Percentiles rank a stretch among this genome's conserved stretches.
phyloP scores from a whole-genome alignment of 2,329 filamentous ascomycete species.

The Mariannaea elegans region DNA sequence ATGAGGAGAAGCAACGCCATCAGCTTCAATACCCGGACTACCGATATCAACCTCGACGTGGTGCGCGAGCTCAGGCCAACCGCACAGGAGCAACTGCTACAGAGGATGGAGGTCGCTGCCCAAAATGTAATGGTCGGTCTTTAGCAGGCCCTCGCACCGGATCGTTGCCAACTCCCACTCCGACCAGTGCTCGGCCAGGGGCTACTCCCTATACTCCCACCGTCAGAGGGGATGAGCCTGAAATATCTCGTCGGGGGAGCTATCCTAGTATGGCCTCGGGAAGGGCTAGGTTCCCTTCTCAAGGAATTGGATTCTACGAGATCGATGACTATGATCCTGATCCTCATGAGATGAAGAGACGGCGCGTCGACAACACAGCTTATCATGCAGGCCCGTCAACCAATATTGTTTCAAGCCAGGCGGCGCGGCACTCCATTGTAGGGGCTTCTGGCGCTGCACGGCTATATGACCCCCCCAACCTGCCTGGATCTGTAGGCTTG shows the following conservation, averaged over 20 bases:
- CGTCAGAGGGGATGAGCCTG: constrained; percentile 34
- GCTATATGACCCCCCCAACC: constrained; percentile 36
- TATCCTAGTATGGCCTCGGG: constrained; percentile 37
- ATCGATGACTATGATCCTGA: constrained; percentile 50
- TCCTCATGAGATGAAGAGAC: constrained; percentile 67
- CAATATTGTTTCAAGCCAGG: constrained; percentile 16
- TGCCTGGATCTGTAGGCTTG: constrained; percentile 43
- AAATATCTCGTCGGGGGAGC: constrained; percentile 40
- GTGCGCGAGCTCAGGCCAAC: constrained; percentile 46
- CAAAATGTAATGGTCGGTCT: constrained; percentile 75
- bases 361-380: constrained; percentile 62
- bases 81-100: constrained; percentile 47
- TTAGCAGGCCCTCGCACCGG: constrained; percentile 71
- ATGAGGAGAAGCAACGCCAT: constrained; percentile 92
- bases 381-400: constrained; percentile 42
- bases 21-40: constrained; percentile 92
- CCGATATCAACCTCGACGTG: constrained; percentile 87
- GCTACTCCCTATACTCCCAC: constrained; percentile 34
- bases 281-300: constrained; percentile 33
- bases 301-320: constrained; percentile 37
- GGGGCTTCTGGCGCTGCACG: constrained; percentile 27
- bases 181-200: constrained; percentile 42
- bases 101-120: constrained; percentile 67
- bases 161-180: constrained; percentile 54
- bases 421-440: constrained; percentile 34